Evolutionary conservation across 495 filamentous ascomycete genomes (phyloP).

Genomic region (Astrothelium macrocarpum): DNA sequence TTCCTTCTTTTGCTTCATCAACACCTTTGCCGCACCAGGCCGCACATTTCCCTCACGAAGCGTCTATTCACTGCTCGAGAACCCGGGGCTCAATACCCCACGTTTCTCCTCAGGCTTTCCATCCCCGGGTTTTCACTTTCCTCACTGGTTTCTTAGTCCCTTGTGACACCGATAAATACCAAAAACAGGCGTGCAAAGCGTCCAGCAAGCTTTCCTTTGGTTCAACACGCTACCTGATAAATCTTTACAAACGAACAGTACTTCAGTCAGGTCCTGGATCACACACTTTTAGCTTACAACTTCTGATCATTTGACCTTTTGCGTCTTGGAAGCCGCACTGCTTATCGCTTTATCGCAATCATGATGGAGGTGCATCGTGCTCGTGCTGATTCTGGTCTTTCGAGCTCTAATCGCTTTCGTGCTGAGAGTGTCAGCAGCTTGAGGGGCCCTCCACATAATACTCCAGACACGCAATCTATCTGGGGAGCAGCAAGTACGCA

Average conservation of each 20-base stretch:
- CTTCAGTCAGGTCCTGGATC: neutral
- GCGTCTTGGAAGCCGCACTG: neutral
- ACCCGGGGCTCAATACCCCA: neutral
- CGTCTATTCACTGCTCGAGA: neutral
- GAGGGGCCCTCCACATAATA: slow-evolving; percentile 1
- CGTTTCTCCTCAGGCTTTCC: neutral
- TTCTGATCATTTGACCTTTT: neutral
- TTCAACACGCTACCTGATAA: too few relatives aligned
- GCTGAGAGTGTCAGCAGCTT: slow-evolving; percentile 3
- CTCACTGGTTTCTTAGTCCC: neutral
- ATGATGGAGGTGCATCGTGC: neutral
- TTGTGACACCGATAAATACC: neutral
- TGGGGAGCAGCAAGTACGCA: neutral
- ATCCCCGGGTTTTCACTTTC: neutral
- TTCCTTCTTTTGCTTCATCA: neutral
- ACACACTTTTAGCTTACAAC: neutral
- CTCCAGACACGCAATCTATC: neutral
- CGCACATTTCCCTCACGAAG: neutral
- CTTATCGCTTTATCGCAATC: neutral
- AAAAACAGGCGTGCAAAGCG: too few relatives aligned
- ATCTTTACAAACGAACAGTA: too few relatives aligned
- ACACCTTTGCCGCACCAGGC: neutral
- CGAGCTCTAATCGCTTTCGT: neutral
- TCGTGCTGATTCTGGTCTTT: neutral
- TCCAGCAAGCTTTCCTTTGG: too few relatives aligned